Conservation (phyloP, 805 yeast genomes). For the Starmerella potacharoeniae region DNA sequence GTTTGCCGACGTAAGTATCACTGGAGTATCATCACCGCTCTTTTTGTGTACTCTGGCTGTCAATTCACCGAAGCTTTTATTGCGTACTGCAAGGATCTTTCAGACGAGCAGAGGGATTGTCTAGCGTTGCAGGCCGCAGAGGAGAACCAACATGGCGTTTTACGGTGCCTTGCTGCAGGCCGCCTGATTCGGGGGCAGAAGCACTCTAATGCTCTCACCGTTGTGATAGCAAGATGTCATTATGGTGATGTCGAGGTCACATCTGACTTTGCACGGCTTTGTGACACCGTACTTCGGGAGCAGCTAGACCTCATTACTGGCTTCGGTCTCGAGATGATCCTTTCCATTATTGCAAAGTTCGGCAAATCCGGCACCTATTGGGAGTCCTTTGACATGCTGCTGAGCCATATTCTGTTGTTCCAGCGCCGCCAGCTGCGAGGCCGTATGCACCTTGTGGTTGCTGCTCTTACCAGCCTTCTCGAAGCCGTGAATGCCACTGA, state of each 20-base stretch:
- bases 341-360: slow-evolving; percentile 32
- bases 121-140: slow-evolving; percentile 7
- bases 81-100: slow-evolving; percentile 8
- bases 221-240: not conserved
- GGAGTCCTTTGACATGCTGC: slow-evolving; percentile 27
- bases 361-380: not conserved
- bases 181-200: not conserved
- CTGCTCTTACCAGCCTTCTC: slow-evolving; percentile 41
- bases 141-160: slow-evolving; percentile 7
- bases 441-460: slow-evolving; percentile 57
- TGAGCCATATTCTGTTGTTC: slow-evolving; percentile 51
- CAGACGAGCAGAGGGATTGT: not conserved
- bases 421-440: slow-evolving; percentile 61
- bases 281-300: slow-evolving; percentile 38
- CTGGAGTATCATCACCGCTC: slow-evolving; percentile 16
- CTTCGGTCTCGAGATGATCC: slow-evolving; percentile 47
- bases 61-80: slow-evolving; percentile 6
- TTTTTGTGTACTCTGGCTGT: slow-evolving; percentile 10
- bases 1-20: slow-evolving; percentile 5
- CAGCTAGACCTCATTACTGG: slow-evolving; percentile 53
- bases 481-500: slow-evolving; percentile 25
- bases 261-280: slow-evolving; percentile 23
- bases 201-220: not conserved
- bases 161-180: not conserved
- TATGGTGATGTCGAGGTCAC: not conserved